A percentile compares a stretch with the other conserved stretches of the same genome.
Evolutionary conservation across 2,329 filamentous ascomycete species (phyloP).

Genomic region (Sclerotinia borealis): DNA sequence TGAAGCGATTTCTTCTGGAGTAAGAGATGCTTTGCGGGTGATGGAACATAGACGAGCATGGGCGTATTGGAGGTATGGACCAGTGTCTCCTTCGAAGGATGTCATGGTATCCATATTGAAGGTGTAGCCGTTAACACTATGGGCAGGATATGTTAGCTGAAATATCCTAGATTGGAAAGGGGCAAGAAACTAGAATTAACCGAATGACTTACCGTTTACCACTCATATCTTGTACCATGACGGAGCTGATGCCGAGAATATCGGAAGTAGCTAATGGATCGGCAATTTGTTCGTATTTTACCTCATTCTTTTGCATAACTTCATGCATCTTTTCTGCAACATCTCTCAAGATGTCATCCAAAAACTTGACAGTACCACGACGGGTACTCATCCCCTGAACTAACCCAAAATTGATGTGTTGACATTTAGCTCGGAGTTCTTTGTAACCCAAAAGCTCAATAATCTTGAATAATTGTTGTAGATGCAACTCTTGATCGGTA

Average conservation of each 20-base stretch:
- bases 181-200: background rate
- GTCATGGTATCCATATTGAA: slow-evolving; percentile 81
- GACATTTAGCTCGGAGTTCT: slow-evolving; percentile 61
- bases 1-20: slow-evolving; percentile 50
- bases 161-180: slow-evolving; percentile 4
- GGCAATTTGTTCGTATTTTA: slow-evolving; percentile 85
- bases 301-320: slow-evolving; percentile 84
- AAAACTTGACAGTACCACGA: slow-evolving; percentile 69
- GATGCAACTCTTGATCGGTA: slow-evolving; percentile 64
- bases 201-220: slow-evolving; percentile 66
- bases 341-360: slow-evolving; percentile 65
- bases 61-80: slow-evolving; percentile 79
- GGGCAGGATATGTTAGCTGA: background rate
- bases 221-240: slow-evolving; percentile 98
- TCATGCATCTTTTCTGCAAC: slow-evolving; percentile 96
- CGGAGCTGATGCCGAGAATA: slow-evolving; percentile 82
- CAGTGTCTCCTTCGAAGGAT: slow-evolving; percentile 79
- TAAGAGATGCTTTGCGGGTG: slow-evolving; percentile 48
- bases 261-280: slow-evolving; percentile 79
- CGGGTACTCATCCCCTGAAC: slow-evolving; percentile 66
- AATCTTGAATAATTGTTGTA: slow-evolving; percentile 72
- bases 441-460: slow-evolving; percentile 64
- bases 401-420: slow-evolving; percentile 72
- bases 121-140: slow-evolving; percentile 58
- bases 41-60: slow-evolving; percentile 67